Evolutionary conservation across 805 yeast species (phyloP).

Genomic region (Wickerhamiella azyma): DNA sequence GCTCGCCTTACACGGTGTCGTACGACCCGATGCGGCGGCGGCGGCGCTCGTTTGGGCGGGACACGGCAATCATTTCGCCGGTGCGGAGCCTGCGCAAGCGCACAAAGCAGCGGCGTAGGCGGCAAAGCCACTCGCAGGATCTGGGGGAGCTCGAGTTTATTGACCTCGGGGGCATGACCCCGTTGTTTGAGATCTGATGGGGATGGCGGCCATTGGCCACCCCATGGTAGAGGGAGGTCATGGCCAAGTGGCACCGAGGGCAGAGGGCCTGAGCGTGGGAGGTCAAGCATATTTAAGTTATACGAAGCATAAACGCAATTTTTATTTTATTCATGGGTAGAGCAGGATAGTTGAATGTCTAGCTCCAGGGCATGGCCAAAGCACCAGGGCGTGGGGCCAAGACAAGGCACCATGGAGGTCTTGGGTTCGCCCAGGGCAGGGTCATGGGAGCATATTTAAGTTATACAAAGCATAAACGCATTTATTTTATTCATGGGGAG

Average conservation of each 20-base stretch:
- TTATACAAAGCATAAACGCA: neutral
- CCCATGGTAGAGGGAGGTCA: no score
- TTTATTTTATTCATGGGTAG: neutral
- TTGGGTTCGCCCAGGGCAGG: no score
- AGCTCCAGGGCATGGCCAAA: no score
- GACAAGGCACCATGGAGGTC: no score
- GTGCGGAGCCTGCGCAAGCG: constrained; percentile 17
- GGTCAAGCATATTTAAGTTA: constrained; percentile 3
- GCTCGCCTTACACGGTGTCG: constrained; percentile 24
- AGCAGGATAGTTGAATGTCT: no score
- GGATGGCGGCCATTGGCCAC: no score
- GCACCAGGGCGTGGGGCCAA: no score
- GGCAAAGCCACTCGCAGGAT: constrained; percentile 15
- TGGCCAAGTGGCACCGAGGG: no score
- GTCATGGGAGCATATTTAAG: constrained; percentile 5
- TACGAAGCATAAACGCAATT: neutral
- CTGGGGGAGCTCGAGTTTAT: constrained; percentile 18
- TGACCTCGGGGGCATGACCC: constrained; percentile 24
- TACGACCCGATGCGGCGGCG: constrained; percentile 15
- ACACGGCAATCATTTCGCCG: constrained; percentile 21
- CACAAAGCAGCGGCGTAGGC: constrained; percentile 6
- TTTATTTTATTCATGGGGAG: neutral
- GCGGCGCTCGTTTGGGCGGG: constrained; percentile 12
- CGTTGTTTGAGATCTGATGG: constrained; percentile 21
- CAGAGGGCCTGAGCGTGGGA: no score